Evolutionary conservation across 176 grass and related monocot species (phyloP).

Genomic region (Carex littledalei): DNA sequence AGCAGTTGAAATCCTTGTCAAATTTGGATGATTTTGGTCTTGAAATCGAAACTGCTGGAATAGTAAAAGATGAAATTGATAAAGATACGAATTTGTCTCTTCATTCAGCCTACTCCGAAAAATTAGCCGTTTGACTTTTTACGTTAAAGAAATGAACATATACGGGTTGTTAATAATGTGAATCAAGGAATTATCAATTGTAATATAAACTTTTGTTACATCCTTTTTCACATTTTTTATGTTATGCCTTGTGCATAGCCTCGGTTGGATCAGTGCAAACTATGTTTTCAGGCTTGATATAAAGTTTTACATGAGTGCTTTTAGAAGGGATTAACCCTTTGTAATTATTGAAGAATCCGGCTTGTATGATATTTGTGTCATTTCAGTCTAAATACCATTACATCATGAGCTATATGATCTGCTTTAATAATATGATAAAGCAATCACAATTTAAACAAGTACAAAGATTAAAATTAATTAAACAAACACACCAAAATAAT

Average conservation of each 20-base stretch:
- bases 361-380: too few relatives aligned
- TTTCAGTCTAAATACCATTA: too few relatives aligned
- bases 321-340: too few relatives aligned
- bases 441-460: too few relatives aligned
- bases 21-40: constrained; percentile 58
- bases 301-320: not conserved
- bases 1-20: constrained; percentile 55
- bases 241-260: not conserved
- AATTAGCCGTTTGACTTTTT: constrained; percentile 12
- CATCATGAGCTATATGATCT: too few relatives aligned
- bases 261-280: not conserved
- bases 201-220: constrained; percentile 15
- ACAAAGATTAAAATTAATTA: too few relatives aligned
- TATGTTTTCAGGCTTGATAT: not conserved
- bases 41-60: constrained; percentile 12
- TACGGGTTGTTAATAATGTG: constrained; percentile 23
- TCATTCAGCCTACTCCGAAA: constrained; percentile 7
- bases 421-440: too few relatives aligned
- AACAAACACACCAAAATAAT: too few relatives aligned
- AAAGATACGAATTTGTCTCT: not conserved
- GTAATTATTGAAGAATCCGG: too few relatives aligned
- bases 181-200: constrained; percentile 22
- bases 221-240: not conserved
- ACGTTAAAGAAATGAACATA: constrained; percentile 11
- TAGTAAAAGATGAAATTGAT: constrained; percentile 3